Evolutionary conservation across 2,329 filamentous ascomycete species (phyloP), one percentile per base, ranked within the genome.

Genomic region (Diaporthe sp.): DNA sequence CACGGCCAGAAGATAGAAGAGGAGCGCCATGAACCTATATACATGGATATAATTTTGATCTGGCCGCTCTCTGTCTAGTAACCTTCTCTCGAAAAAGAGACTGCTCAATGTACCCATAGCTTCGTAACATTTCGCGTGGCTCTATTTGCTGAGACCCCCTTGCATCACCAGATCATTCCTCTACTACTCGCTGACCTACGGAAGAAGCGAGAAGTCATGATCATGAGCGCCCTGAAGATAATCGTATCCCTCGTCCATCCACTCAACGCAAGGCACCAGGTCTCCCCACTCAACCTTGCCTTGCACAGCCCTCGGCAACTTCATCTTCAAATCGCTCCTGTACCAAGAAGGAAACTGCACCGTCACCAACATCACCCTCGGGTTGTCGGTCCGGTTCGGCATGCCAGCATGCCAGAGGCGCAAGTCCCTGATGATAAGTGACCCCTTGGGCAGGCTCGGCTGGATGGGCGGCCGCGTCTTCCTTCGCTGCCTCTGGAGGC

Each of bases 341-440:
- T 82, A 83, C 81, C 84, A 86, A 22, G 76, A 77, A 4, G 84
- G 81, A 77, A 85, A 85, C 73, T 82, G 79, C 15, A 84, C 80
- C 68, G 81, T 79, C 35, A 80, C 81, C 13, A 79, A 81, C 86
- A 88, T 88, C 27, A 88, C 83, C 51, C 86, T 80, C 27, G 84
- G 82, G 4, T 84, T 80, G 19, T 82, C 75, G 2, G 82, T 82
- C 55, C 79, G 76, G 78, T 88, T 88, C n/a, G 86, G 85, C 81
- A 85, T 86, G 0, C 86, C 86, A 10, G 85, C 86, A 80, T 88
- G 86, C 86, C 86, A 88, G 42, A 88, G 80, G 5, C 86, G 80
- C 65, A 88, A 78, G 75, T 88, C 86, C 8, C 86, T 81, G 56
- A 88, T 81, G 51, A 87, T 77, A 32, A 88, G 79, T 35, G 83